Conservation (phyloP, 164 flowering plant species). For the Aristolochia fimbriata region DNA sequence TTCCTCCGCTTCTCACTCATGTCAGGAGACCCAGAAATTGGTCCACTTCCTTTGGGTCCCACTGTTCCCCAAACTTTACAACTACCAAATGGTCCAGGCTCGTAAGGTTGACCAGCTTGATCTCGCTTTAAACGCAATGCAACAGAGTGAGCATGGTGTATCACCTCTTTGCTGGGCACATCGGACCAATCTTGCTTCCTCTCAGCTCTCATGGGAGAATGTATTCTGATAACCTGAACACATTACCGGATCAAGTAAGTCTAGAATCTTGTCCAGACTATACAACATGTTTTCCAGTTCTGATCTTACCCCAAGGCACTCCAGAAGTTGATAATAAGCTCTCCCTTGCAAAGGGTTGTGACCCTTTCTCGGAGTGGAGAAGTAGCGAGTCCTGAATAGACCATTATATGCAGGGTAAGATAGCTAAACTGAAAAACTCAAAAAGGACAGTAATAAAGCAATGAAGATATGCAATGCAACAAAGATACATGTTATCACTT, state of each 20-base stretch:
- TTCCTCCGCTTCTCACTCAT: constrained; percentile 69
- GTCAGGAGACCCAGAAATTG: constrained; percentile 79
- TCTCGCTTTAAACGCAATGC: constrained; percentile 61
- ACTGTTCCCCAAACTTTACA: constrained; percentile 89
- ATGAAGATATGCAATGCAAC: neutral
- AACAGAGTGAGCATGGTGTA: constrained; percentile 68
- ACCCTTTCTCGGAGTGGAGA: constrained; percentile 84
- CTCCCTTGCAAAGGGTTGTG: constrained; percentile 98
- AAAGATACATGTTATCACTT: neutral
- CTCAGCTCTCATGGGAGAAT: constrained; percentile 87
- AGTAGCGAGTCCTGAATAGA: constrained; percentile 74
- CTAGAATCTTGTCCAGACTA: no score
- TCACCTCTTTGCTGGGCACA: constrained; percentile 69
- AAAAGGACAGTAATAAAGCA: neutral
- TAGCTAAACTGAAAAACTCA: neutral
- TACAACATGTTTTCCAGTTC: no score
- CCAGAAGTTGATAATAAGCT: constrained; percentile 92
- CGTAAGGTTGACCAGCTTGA: constrained; percentile 31
- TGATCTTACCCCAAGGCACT: constrained; percentile 87
- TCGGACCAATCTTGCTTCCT: constrained; percentile 86
- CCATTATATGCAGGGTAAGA: neutral
- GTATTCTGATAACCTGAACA: constrained; percentile 80
- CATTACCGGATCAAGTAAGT: neutral
- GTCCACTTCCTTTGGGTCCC: constrained; percentile 34
- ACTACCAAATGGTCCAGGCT: constrained; percentile 66